Percentiles rank a stretch among this genome's conserved stretches.
Conservation (phyloP, 352 stramenopile species). For the Peronosclerospora sorghi region DNA sequence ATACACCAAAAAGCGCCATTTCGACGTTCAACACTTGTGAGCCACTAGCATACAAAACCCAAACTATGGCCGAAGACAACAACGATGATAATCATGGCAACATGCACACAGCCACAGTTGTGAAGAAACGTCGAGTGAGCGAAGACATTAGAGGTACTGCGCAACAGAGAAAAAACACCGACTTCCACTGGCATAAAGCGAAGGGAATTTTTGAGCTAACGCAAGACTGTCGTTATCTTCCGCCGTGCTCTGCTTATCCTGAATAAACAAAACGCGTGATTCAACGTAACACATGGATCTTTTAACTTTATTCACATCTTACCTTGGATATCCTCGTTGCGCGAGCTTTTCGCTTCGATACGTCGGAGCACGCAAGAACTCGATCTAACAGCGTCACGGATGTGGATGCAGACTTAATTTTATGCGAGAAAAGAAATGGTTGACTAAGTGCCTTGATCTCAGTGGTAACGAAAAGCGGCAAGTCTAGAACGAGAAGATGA, state of each 20-base stretch:
- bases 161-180: constrained; percentile 38
- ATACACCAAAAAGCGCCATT: constrained; percentile 11
- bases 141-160: constrained; percentile 20
- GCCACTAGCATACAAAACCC: constrained; percentile 26
- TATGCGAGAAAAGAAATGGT: no score
- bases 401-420: no score
- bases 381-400: constrained; percentile 2
- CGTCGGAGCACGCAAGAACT: not conserved
- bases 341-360: constrained; percentile 7
- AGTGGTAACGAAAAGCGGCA: no score
- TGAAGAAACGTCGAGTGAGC: constrained; percentile 48
- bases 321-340: no score
- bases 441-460: no score
- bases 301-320: no score
- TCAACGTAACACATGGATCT: no score
- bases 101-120: constrained; percentile 18
- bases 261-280: no score
- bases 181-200: constrained; percentile 41
- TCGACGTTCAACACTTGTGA: constrained; percentile 2
- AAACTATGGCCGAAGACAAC: constrained; percentile 6
- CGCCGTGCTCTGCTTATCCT: constrained; percentile 16
- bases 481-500: no score
- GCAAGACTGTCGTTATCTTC: constrained; percentile 54
- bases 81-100: constrained; percentile 6
- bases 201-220: constrained; percentile 37